Evolutionary conservation across 169 alveolate species (phyloP), one percentile per base, ranked within the genome.

Genomic region (Babesia bigemina): DNA sequence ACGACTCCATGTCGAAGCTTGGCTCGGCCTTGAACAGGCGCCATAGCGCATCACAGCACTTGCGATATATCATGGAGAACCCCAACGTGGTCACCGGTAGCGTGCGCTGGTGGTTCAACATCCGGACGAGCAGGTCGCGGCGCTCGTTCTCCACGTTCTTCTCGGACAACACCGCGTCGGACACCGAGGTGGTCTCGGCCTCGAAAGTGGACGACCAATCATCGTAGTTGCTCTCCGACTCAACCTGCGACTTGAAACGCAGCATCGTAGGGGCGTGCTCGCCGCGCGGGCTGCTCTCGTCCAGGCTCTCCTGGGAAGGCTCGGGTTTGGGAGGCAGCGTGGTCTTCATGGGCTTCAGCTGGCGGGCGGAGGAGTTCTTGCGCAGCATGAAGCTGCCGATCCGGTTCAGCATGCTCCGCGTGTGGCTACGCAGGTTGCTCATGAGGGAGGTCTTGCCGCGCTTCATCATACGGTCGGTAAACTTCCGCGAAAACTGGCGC

Each of bases 41-140:
- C 0, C 42, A 19, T 0, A 67, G 10, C 12, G 10, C 52, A 6
- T 53, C 65, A 4, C 29, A 9, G 22, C 39, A 53, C 39, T 49
- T 67, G 16, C 65, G 47, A 50, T 24, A 52, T 11, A 52, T 13
- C 22, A 53, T 24, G 36, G 14, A 16, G 39, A 21, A 12, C 4
- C 44, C 58, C 24, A 67, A 11, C 9, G 76, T 26, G 8, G 50
- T 22, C 58, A 67, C 56, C 22, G 76, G 76, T 4, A 67, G 13
- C 19, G 36, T 66, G 14, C 76, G 63, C 39, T 67, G 76, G 45
- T 66, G 76, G 22, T 29, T 67, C 22, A 67, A 29, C 57, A 50
- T 67, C 8, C 76, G 52, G 22, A 67, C 4, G 36, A 67, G 60
- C 36, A 55, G 24, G 3, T 26, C 24, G 12, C 57, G 53, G 14